Evolutionary conservation across 257 asterid species (phyloP), one percentile per base, ranked within the genome.

Genomic region (Solanum chmielewskii): DNA sequence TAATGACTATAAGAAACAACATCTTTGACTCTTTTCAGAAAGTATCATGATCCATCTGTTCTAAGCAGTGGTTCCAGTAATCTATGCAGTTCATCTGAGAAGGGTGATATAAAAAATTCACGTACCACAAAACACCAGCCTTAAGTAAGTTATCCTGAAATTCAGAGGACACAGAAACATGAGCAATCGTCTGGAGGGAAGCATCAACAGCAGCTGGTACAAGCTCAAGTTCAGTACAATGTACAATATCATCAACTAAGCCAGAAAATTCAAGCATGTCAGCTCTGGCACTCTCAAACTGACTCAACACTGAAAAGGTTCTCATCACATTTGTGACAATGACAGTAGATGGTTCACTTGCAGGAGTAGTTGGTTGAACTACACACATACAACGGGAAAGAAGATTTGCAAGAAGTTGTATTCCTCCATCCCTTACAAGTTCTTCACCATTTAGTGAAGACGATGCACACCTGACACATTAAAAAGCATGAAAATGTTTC

Each of bases 381-480:
- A 97, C 99, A 88, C 95, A 90, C 98, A 94, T 96, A 93, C 99
- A 97, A 68, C 99, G 98, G 86, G 98, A 93, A 87, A 97, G 96
- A 90, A 97, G 98, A 91, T 93, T 91, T 83, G 94, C 96, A 83
- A 95, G 95, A 87, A 97, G 98, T 83, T 96, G 98, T 86, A 97
- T 93, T 84, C 99, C 99, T 78, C 96, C 99, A 88, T 93, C 98
- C 91, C 99, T 93, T 56, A 95, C 99, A 90, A 97, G 99, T 94
- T 97, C 99, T 93, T 97, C 99, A 56, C 99, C 99, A 83, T 97
- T 97, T 87, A 96, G 91, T 69, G 97, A 94, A 89, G 99, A 97
- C 85, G 99, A 95, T 18, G 92, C 98, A 81, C 99, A 97, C 93
- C 99, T 97, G 88, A 76, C 45, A 85, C 85, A 75, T 11, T 18